These are phyloP conservation scores for Beauveria brongniartii DNA, from an alignment of 2,329 filamentous ascomycete genomes.

Conservation along the genomic window DNA sequence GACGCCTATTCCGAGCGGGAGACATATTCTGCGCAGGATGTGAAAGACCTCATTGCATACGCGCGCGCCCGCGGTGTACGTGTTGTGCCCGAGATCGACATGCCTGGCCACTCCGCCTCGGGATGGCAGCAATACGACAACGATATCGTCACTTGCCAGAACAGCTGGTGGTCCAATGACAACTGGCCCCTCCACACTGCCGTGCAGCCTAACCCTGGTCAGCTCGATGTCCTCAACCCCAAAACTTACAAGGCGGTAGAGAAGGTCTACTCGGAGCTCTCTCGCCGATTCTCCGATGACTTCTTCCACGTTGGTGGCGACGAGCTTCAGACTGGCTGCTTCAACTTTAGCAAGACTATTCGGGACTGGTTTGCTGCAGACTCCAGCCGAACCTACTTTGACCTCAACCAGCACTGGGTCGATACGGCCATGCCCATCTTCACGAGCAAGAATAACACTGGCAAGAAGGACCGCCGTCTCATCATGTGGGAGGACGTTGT, in stretches of 20 bases:
- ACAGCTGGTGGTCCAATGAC: slow-evolving; percentile 56
- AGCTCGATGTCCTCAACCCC: slow-evolving; percentile 47
- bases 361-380: slow-evolving; percentile 42
- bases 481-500: slow-evolving; percentile 51
- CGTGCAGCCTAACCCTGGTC: slow-evolving; percentile 47
- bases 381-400: slow-evolving; percentile 36
- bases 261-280: slow-evolving; percentile 46
- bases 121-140: slow-evolving; percentile 50
- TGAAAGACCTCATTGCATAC: slow-evolving; percentile 38
- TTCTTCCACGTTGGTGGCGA: slow-evolving; percentile 50
- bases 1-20: slow-evolving; percentile 45
- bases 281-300: slow-evolving; percentile 39
- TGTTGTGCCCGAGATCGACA: slow-evolving; percentile 53
- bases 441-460: slow-evolving; percentile 17
- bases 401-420: slow-evolving; percentile 46
- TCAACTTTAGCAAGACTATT: slow-evolving; percentile 45
- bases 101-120: slow-evolving; percentile 49
- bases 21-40: slow-evolving; percentile 33
- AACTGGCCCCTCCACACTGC: slow-evolving; percentile 43
- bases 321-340: slow-evolving; percentile 43
- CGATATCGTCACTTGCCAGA: slow-evolving; percentile 44
- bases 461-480: slow-evolving; percentile 37
- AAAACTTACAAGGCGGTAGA: slow-evolving; percentile 46
- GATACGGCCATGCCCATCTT: slow-evolving; percentile 44
- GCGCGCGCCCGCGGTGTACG: slow-evolving; percentile 48